phyloP scores from a whole-genome alignment of 208 protist genomes.

The Trichomonas tenax region DNA sequence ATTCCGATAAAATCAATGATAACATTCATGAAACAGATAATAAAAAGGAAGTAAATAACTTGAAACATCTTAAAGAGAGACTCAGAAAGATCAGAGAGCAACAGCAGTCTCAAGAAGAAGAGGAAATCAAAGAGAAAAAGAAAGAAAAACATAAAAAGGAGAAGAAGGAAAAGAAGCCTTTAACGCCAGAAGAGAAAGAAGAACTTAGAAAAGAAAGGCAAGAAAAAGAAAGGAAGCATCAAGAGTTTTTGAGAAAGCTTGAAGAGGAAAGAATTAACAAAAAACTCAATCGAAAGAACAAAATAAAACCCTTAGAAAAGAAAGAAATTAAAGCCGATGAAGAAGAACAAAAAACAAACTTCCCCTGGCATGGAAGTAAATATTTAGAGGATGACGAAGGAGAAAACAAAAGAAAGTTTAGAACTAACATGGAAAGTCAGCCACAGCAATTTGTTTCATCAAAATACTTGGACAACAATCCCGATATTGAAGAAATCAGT shows the following conservation, averaged over 20 bases:
- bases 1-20: not conserved
- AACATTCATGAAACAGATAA: not conserved
- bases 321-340: not conserved
- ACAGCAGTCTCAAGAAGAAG: not conserved
- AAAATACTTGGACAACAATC: not conserved
- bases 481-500: not conserved
- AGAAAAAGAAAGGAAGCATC: not conserved
- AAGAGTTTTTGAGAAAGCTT: not conserved
- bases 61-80: not conserved
- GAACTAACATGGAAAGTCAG: not conserved
- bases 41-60: not conserved
- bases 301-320: not conserved
- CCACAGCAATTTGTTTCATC: not conserved
- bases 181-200: not conserved
- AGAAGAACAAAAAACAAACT: not conserved
- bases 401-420: not conserved
- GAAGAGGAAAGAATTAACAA: not conserved
- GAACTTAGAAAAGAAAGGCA: not conserved
- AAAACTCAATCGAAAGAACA: not conserved
- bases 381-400: not conserved
- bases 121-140: not conserved
- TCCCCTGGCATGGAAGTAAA: not conserved
- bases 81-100: not conserved
- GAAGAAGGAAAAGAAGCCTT: not conserved
- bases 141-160: not conserved